Percentiles rank a stretch among this genome's conserved stretches.
phyloP scores from a whole-genome alignment of 306 rosid genomes.

The Gastrolobium bilobum region DNA sequence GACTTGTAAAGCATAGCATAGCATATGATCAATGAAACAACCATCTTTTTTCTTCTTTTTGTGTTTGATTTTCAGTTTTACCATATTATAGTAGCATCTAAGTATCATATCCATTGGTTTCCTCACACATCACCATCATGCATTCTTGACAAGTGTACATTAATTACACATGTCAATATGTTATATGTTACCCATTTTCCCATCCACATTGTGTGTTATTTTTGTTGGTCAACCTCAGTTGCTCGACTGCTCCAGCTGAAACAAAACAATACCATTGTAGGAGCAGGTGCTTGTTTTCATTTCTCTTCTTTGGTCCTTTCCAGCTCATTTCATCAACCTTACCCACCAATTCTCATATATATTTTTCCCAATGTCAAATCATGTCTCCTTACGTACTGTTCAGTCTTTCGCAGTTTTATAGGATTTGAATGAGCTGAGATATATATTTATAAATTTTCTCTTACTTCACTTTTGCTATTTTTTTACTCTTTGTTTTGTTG shows the following conservation, averaged over 20 bases:
- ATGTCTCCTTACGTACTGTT: slow-evolving; percentile 60
- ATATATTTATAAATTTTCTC: slow-evolving; percentile 36
- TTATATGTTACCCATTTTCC: slow-evolving; percentile 42
- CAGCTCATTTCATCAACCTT: slow-evolving; percentile 49
- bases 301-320: slow-evolving; percentile 39
- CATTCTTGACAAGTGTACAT: slow-evolving; percentile 89
- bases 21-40: slow-evolving; percentile 15
- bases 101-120: slow-evolving; percentile 41
- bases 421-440: slow-evolving; percentile 71
- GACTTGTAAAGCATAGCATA: slow-evolving; percentile 61
- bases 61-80: slow-evolving; percentile 53
- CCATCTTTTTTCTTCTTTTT: slow-evolving; percentile 41
- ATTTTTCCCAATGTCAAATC: slow-evolving; percentile 58
- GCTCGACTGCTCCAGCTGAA: slow-evolving; percentile 93
- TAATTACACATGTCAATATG: slow-evolving; percentile 76
- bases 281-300: slow-evolving; percentile 72
- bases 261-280: slow-evolving; percentile 66
- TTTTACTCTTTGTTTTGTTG: slow-evolving; percentile 53
- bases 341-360: slow-evolving; percentile 56
- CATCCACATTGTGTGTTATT: slow-evolving; percentile 48
- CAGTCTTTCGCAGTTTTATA: slow-evolving; percentile 63
- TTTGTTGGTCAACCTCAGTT: slow-evolving; percentile 82
- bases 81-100: slow-evolving; percentile 52
- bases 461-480: slow-evolving; percentile 15
- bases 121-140: slow-evolving; percentile 30